phyloP scores from a whole-genome alignment of 2,329 filamentous ascomycete species.

The Cladosporium sp. region DNA sequence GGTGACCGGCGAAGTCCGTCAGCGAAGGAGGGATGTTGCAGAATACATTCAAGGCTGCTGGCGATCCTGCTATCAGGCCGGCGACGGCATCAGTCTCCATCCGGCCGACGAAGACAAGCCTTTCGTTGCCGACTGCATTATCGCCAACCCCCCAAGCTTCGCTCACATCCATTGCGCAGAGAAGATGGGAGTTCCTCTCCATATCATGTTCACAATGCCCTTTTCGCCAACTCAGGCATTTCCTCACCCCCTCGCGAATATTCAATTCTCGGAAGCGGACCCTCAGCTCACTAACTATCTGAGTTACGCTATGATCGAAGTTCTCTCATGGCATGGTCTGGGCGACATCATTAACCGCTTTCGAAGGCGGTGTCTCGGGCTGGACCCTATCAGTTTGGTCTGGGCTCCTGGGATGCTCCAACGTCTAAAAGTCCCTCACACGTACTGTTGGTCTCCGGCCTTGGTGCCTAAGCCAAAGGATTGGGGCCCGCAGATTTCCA shows the following conservation, averaged over 20 bases:
- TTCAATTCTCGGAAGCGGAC: constrained; percentile 64
- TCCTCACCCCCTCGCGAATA: constrained; percentile 46
- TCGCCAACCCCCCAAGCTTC: constrained; percentile 21
- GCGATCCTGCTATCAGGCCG: constrained; percentile 20
- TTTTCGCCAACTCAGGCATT: constrained; percentile 42
- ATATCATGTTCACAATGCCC: constrained; percentile 39
- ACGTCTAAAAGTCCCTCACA: constrained; percentile 61
- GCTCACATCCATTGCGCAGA: constrained; percentile 18
- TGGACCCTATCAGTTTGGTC: constrained; percentile 69
- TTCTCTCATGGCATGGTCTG: constrained; percentile 79
- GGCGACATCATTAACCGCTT: constrained; percentile 85
- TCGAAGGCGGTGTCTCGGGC: constrained; percentile 55
- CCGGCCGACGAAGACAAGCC: constrained; percentile 2
- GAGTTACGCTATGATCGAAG: constrained; percentile 74
- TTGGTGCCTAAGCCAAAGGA: constrained; percentile 68
- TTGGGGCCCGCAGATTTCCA: constrained; percentile 62
- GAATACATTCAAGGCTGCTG: constrained; percentile 31
- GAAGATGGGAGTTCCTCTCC: constrained; percentile 16
- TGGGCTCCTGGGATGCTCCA: constrained; percentile 73
- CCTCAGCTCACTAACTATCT: constrained; percentile 68
- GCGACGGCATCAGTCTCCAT: neutral
- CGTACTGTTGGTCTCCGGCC: constrained; percentile 82
- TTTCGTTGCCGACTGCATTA: constrained; percentile 18
- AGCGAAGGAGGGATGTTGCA: constrained; percentile 22
- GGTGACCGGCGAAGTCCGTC: constrained; percentile 26